Base-by-base conservation (phyloP, 345 rosid genomes). In the Citrus mangshanensis region DNA sequence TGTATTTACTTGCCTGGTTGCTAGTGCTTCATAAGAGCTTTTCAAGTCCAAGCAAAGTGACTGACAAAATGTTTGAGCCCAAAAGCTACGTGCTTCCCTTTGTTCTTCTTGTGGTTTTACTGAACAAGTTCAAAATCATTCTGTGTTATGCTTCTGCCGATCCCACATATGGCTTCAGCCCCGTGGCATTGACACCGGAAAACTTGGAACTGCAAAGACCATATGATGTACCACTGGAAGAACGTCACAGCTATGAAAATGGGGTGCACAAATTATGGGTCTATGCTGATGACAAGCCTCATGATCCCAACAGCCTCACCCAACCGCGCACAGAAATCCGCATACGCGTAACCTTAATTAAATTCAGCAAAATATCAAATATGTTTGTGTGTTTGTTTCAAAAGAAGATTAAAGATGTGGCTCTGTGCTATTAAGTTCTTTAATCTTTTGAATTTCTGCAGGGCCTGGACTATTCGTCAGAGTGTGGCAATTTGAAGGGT, bases 401-500 rank as follows among this genome's bases (percentile, higher is more conserved):
- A 46, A 42, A 46, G 51, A 46, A 46, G 51, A 46, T 46, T 46
- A 46, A 46, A 12, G 51, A 46, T 13, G 51, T 3, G 16, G 0
- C 58, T 1, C 22, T 54, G 1, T 14, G 22, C 19, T 54, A 5
- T 54, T 19, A 16, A 18, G 58, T 54, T 13, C 18, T 54, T 18
- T 18, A 54, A 54, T 54, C 22, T 5, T 54, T 54, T 54, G 22
- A 46, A 46, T 46, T 56, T 46, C 24, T 68, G 25, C 70, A 87
- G 88, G 86, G 85, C 1, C 79, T 79, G 5, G 85, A 87, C 72
- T 85, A 83, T 34, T 74, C 86, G 35, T 81, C 86, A 21, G 88
- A 63, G 82, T 79, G 2, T 83, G 88, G 89, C 88, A 85, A 76
- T 85, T 87, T 56, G 86, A 87, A 73, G 89, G 88, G 6, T 69